Conservation (phyloP, 2,329 filamentous ascomycete genomes). For the Huntiella moniliformis region DNA sequence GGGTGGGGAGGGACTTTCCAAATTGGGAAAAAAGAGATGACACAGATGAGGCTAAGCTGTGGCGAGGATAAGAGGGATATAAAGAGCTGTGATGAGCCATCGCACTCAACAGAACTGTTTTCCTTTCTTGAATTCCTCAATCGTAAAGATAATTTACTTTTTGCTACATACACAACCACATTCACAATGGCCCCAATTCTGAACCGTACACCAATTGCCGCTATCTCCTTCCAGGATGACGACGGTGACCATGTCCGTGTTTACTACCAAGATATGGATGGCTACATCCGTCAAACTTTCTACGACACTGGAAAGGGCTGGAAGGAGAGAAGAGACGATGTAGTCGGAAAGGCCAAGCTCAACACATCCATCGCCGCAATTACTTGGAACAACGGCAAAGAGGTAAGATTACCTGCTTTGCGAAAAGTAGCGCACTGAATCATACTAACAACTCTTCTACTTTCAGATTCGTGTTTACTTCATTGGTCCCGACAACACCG, state of each 20-base stretch:
- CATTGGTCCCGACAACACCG: conserved; percentile 9
- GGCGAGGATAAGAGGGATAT: not conserved
- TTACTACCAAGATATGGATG: conserved; percentile 12
- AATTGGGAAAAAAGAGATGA: too few relatives aligned
- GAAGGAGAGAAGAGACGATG: conserved; percentile 10
- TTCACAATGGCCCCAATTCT: conserved; percentile 11
- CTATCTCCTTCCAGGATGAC: conserved; percentile 12
- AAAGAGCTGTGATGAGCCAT: not conserved
- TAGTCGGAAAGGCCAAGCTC: conserved; percentile 10
- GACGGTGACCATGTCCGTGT: conserved; percentile 11
- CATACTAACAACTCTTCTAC: not conserved
- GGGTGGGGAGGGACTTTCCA: too few relatives aligned
- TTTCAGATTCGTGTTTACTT: conserved; percentile 11
- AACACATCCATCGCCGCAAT: conserved; percentile 11
- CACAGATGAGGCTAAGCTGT: too few relatives aligned
- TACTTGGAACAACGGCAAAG: conserved; percentile 12
- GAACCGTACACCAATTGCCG: conserved; percentile 9
- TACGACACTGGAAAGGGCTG: conserved; percentile 12
- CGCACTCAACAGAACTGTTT: too few relatives aligned
- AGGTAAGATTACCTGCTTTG: not conserved
- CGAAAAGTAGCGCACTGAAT: not conserved
- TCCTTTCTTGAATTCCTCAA: too few relatives aligned
- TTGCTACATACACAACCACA: not conserved
- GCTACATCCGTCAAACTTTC: conserved; percentile 11
- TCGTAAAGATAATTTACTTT: too few relatives aligned